Percentiles rank a stretch among this genome's conserved stretches.
Conservation (phyloP, 78 protist species). For the Dictyostelium firmibasis region DNA sequence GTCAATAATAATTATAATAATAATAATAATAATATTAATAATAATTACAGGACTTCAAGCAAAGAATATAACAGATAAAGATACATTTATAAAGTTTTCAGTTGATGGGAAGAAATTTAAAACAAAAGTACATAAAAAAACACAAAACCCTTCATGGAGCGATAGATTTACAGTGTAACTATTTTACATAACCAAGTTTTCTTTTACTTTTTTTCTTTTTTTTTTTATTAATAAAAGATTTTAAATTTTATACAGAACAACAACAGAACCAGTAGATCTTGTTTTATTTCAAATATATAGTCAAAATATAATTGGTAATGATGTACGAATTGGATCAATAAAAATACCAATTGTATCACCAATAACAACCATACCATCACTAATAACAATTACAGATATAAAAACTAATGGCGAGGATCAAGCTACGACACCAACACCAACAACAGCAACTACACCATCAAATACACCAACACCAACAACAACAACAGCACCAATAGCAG, state of each 20-base stretch:
- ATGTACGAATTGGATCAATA: slow-evolving; percentile 37
- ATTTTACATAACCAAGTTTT: background rate
- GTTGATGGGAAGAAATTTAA: slow-evolving; percentile 61
- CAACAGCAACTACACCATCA: background rate
- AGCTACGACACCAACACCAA: background rate
- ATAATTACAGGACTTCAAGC: slow-evolving; percentile 20
- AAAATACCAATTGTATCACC: slow-evolving; percentile 7
- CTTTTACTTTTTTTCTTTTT: background rate
- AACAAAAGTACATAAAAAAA: slow-evolving; percentile 54
- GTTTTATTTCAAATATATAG: slow-evolving; percentile 30
- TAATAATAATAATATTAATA: too few species aligned
- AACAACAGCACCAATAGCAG: background rate
- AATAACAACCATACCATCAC: background rate
- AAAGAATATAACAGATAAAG: slow-evolving; percentile 57
- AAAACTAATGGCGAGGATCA: background rate
- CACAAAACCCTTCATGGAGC: slow-evolving; percentile 55
- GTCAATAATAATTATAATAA: too few species aligned
- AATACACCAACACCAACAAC: background rate
- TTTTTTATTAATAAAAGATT: background rate
- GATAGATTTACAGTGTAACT: slow-evolving; percentile 62
- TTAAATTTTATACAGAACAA: background rate
- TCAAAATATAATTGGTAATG: slow-evolving; percentile 67
- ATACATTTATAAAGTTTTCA: slow-evolving; percentile 51
- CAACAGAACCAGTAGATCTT: slow-evolving; percentile 10
- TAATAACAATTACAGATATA: background rate